Conservation (phyloP, 345 rosid species). For the Euphorbia peplus region DNA sequence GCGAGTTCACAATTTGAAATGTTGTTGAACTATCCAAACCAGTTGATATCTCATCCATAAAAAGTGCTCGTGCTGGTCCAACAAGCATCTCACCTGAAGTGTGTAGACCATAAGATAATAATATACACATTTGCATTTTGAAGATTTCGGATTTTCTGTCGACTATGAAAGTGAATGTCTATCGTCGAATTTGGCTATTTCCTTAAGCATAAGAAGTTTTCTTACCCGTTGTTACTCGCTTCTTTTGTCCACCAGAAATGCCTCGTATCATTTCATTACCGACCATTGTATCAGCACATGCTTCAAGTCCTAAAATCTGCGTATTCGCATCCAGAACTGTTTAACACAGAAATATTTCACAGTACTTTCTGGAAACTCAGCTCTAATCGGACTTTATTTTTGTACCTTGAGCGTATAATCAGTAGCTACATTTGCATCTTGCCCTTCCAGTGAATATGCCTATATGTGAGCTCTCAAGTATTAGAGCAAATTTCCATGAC, state of each 20-base stretch:
- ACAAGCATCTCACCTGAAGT: conserved; percentile 65
- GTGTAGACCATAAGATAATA: background rate
- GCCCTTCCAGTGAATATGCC: conserved; percentile 73
- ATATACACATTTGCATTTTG: background rate
- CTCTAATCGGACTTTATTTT: background rate
- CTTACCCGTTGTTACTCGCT: conserved; percentile 52
- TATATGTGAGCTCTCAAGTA: conserved; percentile 21
- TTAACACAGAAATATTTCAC: background rate
- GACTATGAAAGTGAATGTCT: background rate
- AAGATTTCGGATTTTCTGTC: background rate
- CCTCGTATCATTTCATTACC: conserved; percentile 62
- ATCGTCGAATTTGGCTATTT: too few relatives aligned
- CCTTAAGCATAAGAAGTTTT: too few relatives aligned
- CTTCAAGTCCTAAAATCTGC: conserved; percentile 58
- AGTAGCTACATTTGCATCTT: conserved; percentile 58
- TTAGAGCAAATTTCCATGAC: background rate
- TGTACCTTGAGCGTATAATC: conserved; percentile 79
- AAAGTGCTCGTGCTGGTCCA: conserved; percentile 64
- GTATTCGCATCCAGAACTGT: background rate
- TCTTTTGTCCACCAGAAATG: conserved; percentile 60
- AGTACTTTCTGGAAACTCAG: background rate
- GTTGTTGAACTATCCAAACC: conserved; percentile 78
- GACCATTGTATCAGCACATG: conserved; percentile 53
- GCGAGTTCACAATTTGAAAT: conserved; percentile 60
- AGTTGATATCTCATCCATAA: conserved; percentile 81